Percentiles rank a stretch among this genome's conserved stretches.
These are phyloP conservation scores for Choricystis sp. DNA, from an alignment of 139 green algal genomes.

Conservation along the genomic window DNA sequence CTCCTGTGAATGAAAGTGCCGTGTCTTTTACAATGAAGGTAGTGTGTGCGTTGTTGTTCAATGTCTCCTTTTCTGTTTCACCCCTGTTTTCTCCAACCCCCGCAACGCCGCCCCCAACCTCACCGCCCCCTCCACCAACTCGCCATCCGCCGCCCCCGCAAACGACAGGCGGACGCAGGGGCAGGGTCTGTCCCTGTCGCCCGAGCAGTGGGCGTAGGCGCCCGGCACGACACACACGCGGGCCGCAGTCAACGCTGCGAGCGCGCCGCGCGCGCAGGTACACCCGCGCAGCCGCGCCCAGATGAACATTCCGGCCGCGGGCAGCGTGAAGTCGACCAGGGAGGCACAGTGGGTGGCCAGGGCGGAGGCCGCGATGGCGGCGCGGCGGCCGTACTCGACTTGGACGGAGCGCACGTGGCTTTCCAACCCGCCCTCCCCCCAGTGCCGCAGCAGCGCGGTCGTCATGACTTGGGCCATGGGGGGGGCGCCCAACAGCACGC, in stretches of 20 bases:
- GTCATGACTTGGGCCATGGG: conserved; percentile 21
- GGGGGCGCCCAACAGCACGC: conserved; percentile 16
- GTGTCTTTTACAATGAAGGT: too few relatives aligned
- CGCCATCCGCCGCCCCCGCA: conserved; percentile 7
- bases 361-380: background rate
- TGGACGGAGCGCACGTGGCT: conserved; percentile 21
- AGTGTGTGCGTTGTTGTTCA: too few relatives aligned
- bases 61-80: too few relatives aligned
- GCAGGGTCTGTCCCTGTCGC: conserved; percentile 6
- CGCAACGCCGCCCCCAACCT: conserved; percentile 15
- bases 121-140: conserved; percentile 21
- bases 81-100: too few relatives aligned
- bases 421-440: conserved; percentile 26
- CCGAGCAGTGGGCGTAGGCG: background rate
- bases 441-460: conserved; percentile 12
- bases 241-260: conserved; percentile 10
- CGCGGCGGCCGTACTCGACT: conserved; percentile 15
- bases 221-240: conserved; percentile 22
- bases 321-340: conserved; percentile 19
- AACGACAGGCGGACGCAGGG: conserved; percentile 31
- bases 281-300: conserved; percentile 17
- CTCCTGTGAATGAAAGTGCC: too few relatives aligned
- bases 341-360: background rate
- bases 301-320: conserved; percentile 29
- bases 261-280: conserved; percentile 9